Evolutionary conservation across 2,329 filamentous ascomycete species (phyloP).

Genomic region (Neospermospora avenae): DNA sequence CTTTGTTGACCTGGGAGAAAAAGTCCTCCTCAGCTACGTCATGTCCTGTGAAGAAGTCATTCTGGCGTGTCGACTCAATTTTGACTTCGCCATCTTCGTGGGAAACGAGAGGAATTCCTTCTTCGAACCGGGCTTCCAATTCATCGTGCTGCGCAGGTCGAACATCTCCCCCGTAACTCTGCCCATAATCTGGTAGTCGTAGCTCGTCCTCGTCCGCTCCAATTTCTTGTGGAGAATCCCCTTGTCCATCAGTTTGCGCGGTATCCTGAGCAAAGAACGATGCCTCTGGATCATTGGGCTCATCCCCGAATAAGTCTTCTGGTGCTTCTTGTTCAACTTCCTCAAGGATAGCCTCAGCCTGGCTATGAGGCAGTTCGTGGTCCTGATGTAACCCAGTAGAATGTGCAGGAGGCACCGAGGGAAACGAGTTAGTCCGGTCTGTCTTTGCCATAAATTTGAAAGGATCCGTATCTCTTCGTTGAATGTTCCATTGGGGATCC

Average conservation of each 20-base stretch:
- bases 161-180: slow-evolving; percentile 27
- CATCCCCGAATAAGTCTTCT: slow-evolving; percentile 31
- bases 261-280: slow-evolving; percentile 42
- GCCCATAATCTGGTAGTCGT: slow-evolving; percentile 17
- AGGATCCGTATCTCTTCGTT: slow-evolving; percentile 51
- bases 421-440: slow-evolving; percentile 62
- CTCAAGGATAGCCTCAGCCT: slow-evolving; percentile 52
- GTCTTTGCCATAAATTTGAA: slow-evolving; percentile 57
- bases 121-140: slow-evolving; percentile 56
- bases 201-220: slow-evolving; percentile 3
- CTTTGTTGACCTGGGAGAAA: slow-evolving; percentile 43
- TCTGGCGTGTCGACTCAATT: slow-evolving; percentile 26
- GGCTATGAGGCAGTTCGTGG: slow-evolving; percentile 45
- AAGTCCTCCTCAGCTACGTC: slow-evolving; percentile 53
- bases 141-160: slow-evolving; percentile 45
- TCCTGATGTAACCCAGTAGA: slow-evolving; percentile 34
- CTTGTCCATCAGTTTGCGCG: slow-evolving; percentile 16
- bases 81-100: slow-evolving; percentile 24
- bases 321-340: slow-evolving; percentile 44
- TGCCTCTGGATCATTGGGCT: slow-evolving; percentile 43
- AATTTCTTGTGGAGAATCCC: background rate
- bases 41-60: slow-evolving; percentile 37
- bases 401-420: slow-evolving; percentile 48
- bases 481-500: slow-evolving; percentile 50
- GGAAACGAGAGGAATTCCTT: slow-evolving; percentile 63